Percentiles rank a stretch among this genome's conserved stretches.
Evolutionary conservation across 2,329 filamentous ascomycete genomes (phyloP).

Genomic region (Mycosphaerelloides madeirae): DNA sequence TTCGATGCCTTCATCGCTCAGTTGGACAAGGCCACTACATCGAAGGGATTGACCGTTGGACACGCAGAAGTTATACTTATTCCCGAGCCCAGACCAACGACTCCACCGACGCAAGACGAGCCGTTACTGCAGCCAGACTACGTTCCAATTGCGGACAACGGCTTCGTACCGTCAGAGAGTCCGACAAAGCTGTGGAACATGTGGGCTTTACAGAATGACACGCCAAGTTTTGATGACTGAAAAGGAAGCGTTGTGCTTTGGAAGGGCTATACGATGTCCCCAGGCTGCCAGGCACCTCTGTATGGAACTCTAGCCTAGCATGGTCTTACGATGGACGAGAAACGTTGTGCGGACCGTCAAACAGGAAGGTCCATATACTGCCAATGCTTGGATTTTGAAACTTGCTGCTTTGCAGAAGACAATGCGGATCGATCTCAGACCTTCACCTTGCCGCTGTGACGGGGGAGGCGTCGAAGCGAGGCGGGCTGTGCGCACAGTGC

Average conservation of each 20-base stretch:
- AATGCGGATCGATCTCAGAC: too few relatives aligned
- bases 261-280: too few relatives aligned
- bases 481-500: too few relatives aligned
- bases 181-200: constrained; percentile 35
- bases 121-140: constrained; percentile 1
- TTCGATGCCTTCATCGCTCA: constrained; percentile 14
- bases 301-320: too few relatives aligned
- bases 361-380: too few relatives aligned
- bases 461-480: too few relatives aligned
- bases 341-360: too few relatives aligned
- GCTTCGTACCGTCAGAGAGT: constrained; percentile 24
- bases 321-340: too few relatives aligned
- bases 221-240: constrained; percentile 10
- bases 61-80: constrained; percentile 18
- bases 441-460: too few relatives aligned
- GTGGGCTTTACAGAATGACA: constrained; percentile 30
- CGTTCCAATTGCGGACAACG: constrained; percentile 6
- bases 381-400: too few relatives aligned
- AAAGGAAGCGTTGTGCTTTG: neutral
- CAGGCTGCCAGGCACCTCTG: too few relatives aligned
- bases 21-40: constrained; percentile 15
- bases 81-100: constrained; percentile 14
- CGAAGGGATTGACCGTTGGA: constrained; percentile 15
- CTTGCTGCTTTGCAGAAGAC: too few relatives aligned
- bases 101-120: constrained; percentile 1